Conservation (phyloP, 805 yeast genomes). For the Helenozyma rhizophorensis region DNA sequence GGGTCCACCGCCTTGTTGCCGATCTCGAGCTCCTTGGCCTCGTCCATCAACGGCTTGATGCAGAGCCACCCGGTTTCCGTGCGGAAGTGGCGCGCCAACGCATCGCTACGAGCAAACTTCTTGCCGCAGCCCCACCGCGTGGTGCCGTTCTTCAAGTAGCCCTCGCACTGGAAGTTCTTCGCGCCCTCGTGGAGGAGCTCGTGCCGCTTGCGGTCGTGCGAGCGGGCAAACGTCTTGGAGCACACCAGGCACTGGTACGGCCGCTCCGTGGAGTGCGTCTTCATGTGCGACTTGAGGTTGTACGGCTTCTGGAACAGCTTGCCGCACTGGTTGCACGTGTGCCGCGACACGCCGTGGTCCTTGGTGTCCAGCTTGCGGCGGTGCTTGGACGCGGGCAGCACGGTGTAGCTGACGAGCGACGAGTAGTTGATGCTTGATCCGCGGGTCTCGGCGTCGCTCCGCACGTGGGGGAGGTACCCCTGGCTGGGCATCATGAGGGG, state of each 20-base stretch:
- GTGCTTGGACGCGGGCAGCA: constrained; percentile 26
- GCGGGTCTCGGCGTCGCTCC: not conserved
- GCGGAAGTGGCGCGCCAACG: constrained; percentile 68
- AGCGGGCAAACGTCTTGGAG: constrained; percentile 66
- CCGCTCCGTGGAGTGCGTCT: constrained; percentile 58
- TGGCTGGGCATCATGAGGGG: not conserved
- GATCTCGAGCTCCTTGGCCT: constrained; percentile 37
- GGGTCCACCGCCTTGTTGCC: not conserved
- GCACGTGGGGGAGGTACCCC: no score
- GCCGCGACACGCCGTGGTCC: not conserved
- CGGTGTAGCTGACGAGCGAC: constrained; percentile 31
- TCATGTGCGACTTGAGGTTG: constrained; percentile 47
- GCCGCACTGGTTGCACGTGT: constrained; percentile 41
- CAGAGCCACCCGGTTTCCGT: constrained; percentile 74
- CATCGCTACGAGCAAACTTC: constrained; percentile 73
- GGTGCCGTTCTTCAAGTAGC: constrained; percentile 50
- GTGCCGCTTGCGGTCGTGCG: constrained; percentile 74
- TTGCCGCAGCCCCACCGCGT: constrained; percentile 75
- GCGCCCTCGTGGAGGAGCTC: constrained; percentile 72
- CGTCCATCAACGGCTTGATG: constrained; percentile 60
- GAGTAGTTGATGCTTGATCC: constrained; percentile 26
- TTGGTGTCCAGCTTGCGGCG: constrained; percentile 3
- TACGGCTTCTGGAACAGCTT: constrained; percentile 46
- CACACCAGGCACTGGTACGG: constrained; percentile 67
- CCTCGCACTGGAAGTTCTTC: constrained; percentile 65